phyloP scores from a whole-genome alignment of 345 rosid genomes.

The Hypericum perforatum region DNA sequence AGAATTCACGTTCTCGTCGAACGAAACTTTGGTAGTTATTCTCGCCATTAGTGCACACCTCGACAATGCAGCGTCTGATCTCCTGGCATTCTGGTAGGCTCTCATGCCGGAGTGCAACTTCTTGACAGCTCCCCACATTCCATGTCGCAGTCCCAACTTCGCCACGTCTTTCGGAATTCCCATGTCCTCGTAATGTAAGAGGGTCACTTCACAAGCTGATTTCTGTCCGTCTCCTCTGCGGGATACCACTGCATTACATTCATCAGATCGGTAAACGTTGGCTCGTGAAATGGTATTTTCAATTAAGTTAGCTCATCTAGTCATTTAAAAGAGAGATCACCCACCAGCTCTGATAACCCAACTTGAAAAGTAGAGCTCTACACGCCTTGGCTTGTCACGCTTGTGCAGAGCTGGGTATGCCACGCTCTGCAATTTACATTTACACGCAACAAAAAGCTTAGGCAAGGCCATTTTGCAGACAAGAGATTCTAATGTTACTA shows the following conservation, averaged over 20 bases:
- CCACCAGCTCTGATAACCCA: conserved; percentile 86
- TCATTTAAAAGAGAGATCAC: conserved; percentile 9
- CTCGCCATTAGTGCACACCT: conserved; percentile 60
- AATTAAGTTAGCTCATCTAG: not conserved
- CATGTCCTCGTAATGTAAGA: conserved; percentile 92
- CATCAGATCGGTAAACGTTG: not conserved
- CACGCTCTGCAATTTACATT: conserved; percentile 44
- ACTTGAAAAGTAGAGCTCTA: conserved; percentile 78
- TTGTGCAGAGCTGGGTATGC: conserved; percentile 47
- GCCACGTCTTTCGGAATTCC: conserved; percentile 98
- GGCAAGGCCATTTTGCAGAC: too few relatives aligned
- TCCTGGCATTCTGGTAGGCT: conserved; percentile 68
- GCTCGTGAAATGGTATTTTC: not conserved
- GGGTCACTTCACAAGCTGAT: conserved; percentile 78
- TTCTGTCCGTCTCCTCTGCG: conserved; percentile 72
- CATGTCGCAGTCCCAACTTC: conserved; percentile 84
- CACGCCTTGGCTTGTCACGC: conserved; percentile 89
- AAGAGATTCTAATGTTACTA: too few relatives aligned
- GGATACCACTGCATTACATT: conserved; percentile 60
- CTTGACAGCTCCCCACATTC: conserved; percentile 97
- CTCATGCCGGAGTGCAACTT: conserved; percentile 77
- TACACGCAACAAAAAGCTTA: too few relatives aligned
- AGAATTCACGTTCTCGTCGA: conserved; percentile 29
- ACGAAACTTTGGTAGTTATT: conserved; percentile 54
- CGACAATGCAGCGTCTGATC: conserved; percentile 44